Percentiles rank a stretch among this genome's conserved stretches.
phyloP scores from a whole-genome alignment of 805 yeast species.

The Candida morakotiae region DNA sequence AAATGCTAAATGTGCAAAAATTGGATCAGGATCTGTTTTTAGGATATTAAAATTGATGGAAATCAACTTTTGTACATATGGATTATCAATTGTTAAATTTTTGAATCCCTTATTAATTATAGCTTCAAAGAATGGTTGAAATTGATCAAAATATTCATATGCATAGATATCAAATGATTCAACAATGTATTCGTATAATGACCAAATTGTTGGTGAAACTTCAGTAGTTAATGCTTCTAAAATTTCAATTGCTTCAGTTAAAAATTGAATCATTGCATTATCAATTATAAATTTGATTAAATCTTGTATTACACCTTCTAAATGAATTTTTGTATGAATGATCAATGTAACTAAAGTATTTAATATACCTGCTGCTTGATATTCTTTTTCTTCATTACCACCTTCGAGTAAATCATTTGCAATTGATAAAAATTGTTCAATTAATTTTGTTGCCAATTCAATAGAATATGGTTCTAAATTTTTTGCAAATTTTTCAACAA shows the following conservation, averaged over 20 bases:
- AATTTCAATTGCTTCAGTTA: conserved; percentile 37
- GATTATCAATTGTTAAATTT: conserved; percentile 33
- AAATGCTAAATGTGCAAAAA: conserved; percentile 36
- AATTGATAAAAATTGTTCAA: conserved; percentile 68
- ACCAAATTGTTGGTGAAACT: conserved; percentile 53
- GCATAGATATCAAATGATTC: conserved; percentile 59
- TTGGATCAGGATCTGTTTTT: conserved; percentile 35
- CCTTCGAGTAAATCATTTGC: conserved; percentile 51
- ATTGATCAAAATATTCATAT: conserved; percentile 52
- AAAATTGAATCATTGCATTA: conserved; percentile 36
- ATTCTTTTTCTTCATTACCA: conserved; percentile 35
- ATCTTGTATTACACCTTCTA: conserved; percentile 31
- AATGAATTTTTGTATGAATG: conserved; percentile 28
- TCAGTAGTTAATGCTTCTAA: conserved; percentile 55
- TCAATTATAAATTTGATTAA: conserved; percentile 33
- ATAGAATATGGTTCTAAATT: conserved; percentile 40
- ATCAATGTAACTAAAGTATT: conserved; percentile 41
- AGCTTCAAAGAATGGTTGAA: conserved; percentile 54
- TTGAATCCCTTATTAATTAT: conserved; percentile 50
- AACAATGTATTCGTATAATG: conserved; percentile 42
- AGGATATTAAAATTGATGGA: conserved; percentile 33
- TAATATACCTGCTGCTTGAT: conserved; percentile 41
- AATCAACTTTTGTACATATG: conserved; percentile 34
- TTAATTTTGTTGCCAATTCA: conserved; percentile 47
- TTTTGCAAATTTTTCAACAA: conserved; percentile 40